These are phyloP conservation scores for Metarhizium humberi DNA, from an alignment of 2,329 filamentous ascomycete species.

Conservation along the genomic window DNA sequence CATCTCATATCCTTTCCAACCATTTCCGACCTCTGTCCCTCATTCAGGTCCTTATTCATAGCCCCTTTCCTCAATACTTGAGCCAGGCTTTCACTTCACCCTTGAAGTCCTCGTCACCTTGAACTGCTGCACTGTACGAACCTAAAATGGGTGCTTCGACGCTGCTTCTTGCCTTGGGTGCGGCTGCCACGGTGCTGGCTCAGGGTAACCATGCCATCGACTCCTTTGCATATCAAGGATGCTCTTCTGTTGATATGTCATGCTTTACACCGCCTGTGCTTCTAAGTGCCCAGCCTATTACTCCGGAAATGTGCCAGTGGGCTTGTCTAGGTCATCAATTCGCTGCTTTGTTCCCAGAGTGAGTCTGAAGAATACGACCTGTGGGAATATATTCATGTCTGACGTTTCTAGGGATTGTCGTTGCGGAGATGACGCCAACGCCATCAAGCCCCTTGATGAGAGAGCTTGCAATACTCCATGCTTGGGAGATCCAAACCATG, in stretches of 20 bases:
- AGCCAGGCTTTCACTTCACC: slow-evolving; percentile 1
- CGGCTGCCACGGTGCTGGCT: slow-evolving; percentile 10
- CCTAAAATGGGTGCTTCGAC: slow-evolving; percentile 15
- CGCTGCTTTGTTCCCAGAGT: slow-evolving; percentile 24
- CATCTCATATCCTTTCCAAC: slow-evolving; percentile 5
- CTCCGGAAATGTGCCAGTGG: slow-evolving; percentile 18
- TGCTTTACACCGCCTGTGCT: slow-evolving; percentile 16
- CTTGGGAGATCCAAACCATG: slow-evolving; percentile 16
- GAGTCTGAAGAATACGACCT: background rate
- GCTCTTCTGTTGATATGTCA: slow-evolving; percentile 17
- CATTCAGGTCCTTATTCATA: slow-evolving; percentile 7
- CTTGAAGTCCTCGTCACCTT: background rate
- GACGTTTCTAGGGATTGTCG: slow-evolving; percentile 19
- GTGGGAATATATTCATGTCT: background rate
- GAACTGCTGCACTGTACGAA: slow-evolving; percentile 5
- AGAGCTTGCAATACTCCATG: slow-evolving; percentile 22
- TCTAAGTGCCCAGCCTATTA: slow-evolving; percentile 13
- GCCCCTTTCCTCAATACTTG: slow-evolving; percentile 1
- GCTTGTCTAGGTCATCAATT: slow-evolving; percentile 19
- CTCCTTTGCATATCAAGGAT: slow-evolving; percentile 18
- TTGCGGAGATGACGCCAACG: slow-evolving; percentile 23
- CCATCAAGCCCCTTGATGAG: slow-evolving; percentile 19
- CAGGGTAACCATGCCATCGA: slow-evolving; percentile 12
- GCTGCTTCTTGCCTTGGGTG: slow-evolving; percentile 13
- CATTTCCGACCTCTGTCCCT: slow-evolving; percentile 3